Base-by-base conservation (phyloP, 1,139 yeast species). In the Hemisphaericaspora xylanilytica region DNA sequence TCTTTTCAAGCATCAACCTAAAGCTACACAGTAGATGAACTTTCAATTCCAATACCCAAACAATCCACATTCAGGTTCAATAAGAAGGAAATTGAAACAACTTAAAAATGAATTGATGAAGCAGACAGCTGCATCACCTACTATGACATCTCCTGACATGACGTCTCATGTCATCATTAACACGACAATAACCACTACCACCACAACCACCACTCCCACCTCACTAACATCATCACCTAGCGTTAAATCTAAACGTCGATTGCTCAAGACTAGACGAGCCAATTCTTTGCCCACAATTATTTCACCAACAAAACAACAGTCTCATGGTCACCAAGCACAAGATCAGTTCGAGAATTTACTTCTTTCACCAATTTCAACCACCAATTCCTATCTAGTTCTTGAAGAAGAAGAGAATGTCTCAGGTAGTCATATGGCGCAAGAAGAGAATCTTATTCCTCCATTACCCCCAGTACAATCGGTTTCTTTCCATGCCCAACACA, bases 391-490 rank as follows among this genome's bases (percentile, higher is more conserved):
- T 33, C 17, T 25, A 11, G 10, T n/a, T 3, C 16, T 17, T n/a
- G 28, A 27, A 26, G 28, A 33, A 25, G 35, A 33, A 16, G 28
- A 24, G 22, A 25, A 14, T 13, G 21, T 9, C 13, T 13, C 28
- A 11, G 20, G 7, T 30, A 32, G 4, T 13, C 22, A 22, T 22
- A 20, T 20, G 22, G 13, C n/a, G 12, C 28, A 36, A 20, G 34
- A 36, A 32, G 36, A 39, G 26, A 32, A 29, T 17, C 33, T 39
- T 28, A 33, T 39, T 15, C 42, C 42, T 8, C 42, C 42, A 11
- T 32, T 39, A 21, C 42, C 42, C 12, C 39, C 42, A 8, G 26
- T 36, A 7, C 32, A 24, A 8, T 21, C 29, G 13, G 15, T 29
- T 15, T 35, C 37, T 6, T 35, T 28, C 26, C 33, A 35, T 29